Percentiles rank a stretch among this genome's conserved stretches.
These are phyloP conservation scores for Cryphonectria japonica DNA, from an alignment of 2,329 filamentous ascomycete species.

Conservation along the genomic window DNA sequence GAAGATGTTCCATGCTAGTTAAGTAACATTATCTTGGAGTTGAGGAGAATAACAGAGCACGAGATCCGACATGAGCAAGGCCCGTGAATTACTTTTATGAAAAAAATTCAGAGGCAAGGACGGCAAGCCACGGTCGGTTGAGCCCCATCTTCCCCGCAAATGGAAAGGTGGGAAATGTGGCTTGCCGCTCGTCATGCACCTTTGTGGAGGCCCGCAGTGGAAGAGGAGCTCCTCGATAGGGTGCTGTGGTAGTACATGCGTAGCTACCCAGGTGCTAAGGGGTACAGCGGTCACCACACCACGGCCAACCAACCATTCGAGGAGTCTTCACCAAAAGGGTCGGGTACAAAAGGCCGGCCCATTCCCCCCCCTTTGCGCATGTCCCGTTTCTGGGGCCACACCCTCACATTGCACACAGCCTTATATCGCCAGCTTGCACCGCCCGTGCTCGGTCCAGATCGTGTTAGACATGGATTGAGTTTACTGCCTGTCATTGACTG, in stretches of 20 bases:
- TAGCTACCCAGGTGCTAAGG: too few relatives aligned
- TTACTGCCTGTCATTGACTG: neutral
- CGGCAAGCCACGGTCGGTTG: neutral
- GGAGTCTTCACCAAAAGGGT: neutral
- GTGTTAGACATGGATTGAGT: neutral
- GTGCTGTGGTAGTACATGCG: neutral
- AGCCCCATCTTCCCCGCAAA: constrained; percentile 10
- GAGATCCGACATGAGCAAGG: neutral
- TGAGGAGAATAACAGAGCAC: neutral
- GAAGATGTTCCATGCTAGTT: neutral
- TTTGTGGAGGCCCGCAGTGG: neutral
- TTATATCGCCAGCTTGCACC: constrained; percentile 1
- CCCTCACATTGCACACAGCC: constrained; percentile 9
- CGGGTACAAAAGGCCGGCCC: constrained; percentile 14
- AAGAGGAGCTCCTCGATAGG: neutral
- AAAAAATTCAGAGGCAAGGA: neutral
- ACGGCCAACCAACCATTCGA: neutral
- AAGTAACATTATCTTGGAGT: neutral
- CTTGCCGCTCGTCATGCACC: neutral
- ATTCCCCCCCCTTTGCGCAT: constrained; percentile 3
- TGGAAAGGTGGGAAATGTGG: neutral
- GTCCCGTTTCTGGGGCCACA: neutral
- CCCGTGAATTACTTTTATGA: neutral
- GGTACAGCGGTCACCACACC: neutral
- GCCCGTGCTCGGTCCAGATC: neutral